These are phyloP conservation scores for Ceratobasidium sp. DNA, from an alignment of 1,284 basidiomycete species.

Conservation along the genomic window DNA sequence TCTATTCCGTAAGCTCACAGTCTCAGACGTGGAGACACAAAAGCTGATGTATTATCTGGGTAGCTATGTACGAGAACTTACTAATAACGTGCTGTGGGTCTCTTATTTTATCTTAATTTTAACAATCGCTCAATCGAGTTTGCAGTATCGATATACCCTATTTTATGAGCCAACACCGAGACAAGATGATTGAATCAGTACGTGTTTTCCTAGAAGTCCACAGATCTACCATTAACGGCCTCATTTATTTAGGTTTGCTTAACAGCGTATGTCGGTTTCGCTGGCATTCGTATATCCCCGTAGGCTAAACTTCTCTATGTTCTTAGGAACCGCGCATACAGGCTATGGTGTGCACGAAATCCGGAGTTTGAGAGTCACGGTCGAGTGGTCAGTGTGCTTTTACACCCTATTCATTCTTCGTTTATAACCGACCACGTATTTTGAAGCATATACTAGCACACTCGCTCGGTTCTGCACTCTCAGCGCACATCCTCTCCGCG, in stretches of 20 bases:
- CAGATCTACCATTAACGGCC: too few species aligned
- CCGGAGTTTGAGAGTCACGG: slow-evolving; percentile 59
- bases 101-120: slow-evolving; percentile 55
- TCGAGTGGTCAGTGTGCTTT: slow-evolving; percentile 52
- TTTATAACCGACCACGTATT: not conserved
- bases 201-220: slow-evolving; percentile 30
- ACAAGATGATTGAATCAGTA: slow-evolving; percentile 62
- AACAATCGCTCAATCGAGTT: not conserved
- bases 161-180: slow-evolving; percentile 58
- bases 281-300: not conserved
- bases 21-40: not conserved
- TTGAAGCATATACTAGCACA: slow-evolving; percentile 55
- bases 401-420: not conserved
- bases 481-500: slow-evolving; percentile 62
- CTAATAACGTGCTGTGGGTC: slow-evolving; percentile 60
- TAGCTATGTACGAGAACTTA: slow-evolving; percentile 58
- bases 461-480: slow-evolving; percentile 62
- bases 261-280: slow-evolving; percentile 47
- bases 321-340: slow-evolving; percentile 57
- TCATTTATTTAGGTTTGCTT: slow-evolving; percentile 45
- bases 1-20: slow-evolving; percentile 54
- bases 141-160: slow-evolving; percentile 60
- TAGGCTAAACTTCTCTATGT: not conserved
- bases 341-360: slow-evolving; percentile 64
- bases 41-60: not conserved